These are phyloP conservation scores for Hordeum marinum DNA, from an alignment of 176 grass and related monocot genomes.

Conservation along the genomic window DNA sequence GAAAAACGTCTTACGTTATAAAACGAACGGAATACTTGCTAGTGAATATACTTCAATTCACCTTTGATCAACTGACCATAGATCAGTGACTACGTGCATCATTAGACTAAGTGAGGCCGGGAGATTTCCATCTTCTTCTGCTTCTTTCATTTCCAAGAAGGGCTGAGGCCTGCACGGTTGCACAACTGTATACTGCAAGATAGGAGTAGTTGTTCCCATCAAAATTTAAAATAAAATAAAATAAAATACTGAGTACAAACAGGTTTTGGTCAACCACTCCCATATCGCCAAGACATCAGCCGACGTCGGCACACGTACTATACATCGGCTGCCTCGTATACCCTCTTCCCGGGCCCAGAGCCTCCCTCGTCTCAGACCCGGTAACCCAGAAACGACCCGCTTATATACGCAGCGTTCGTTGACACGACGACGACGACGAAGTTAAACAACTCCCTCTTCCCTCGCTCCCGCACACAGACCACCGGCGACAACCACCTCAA, in stretches of 20 bases:
- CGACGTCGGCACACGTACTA: neutral
- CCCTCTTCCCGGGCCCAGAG: neutral
- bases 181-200: too few relatives aligned
- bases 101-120: too few relatives aligned
- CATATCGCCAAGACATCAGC: neutral
- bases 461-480: neutral
- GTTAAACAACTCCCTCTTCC: conserved; percentile 23
- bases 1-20: too few relatives aligned
- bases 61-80: too few relatives aligned
- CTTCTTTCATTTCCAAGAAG: too few relatives aligned
- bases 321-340: conserved; percentile 27
- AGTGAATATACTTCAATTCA: too few relatives aligned
- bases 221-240: too few relatives aligned
- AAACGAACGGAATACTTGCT: too few relatives aligned
- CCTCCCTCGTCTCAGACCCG: neutral
- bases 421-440: conserved; percentile 25
- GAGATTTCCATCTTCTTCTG: too few relatives aligned
- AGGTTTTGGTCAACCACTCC: neutral
- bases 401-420: conserved; percentile 27
- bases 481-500: neutral
- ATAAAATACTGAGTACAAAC: neutral
- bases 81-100: too few relatives aligned
- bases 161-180: too few relatives aligned
- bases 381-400: neutral
- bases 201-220: too few relatives aligned